Evolutionary conservation across 768 basidiomycete genomes (phyloP), one percentile per base, ranked within the genome.

Genomic region (Tylopilus sp.): DNA sequence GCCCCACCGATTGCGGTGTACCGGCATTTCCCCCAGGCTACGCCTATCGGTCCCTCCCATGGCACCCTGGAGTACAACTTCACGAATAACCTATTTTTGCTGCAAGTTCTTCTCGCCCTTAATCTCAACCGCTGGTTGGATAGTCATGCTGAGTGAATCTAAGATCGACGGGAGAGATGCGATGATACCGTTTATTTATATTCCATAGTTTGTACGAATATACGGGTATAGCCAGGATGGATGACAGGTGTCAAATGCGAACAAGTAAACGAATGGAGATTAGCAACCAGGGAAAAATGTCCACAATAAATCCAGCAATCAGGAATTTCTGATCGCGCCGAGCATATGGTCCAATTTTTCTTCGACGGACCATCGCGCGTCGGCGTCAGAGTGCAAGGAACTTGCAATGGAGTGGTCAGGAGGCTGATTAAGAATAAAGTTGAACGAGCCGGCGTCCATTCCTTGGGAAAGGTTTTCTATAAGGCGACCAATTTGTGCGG

Each of bases 381-480:
- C 83, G 55, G 78, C 70, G 39, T 80, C 81, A 26, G 88, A 82
- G 54, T 84, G 73, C 36, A 74, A 45, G 18, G 86, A 87, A 36
- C 81, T 83, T 23, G 86, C 73, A 17, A 78, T 69, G 18, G 88
- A 85, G 57, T 83, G 83, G 46, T 73, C 72, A 69, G 72, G 63
- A 31, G 57, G 51, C 47, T 65, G 57, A 57, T 73, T 68, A 12
- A 82, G 79, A 33, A 76, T 63, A 63, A 91, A 81, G 63, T 91
- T 91, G 75, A 91, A 91, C 33, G 89, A 86, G 41, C 88, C 91
- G 38, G 88, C 76, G 57, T 93, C 91, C 74, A 83, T 82, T 28
- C 83, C 86, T 65, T 84, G 84, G 42, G 90, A 91, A 64, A 93
- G 80, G 60, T 72, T 82, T 64, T 93, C 91, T 51, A 93, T 90